Evolutionary conservation across 2,329 filamentous ascomycete genomes (phyloP).

Genomic region (Saccharata proteae): DNA sequence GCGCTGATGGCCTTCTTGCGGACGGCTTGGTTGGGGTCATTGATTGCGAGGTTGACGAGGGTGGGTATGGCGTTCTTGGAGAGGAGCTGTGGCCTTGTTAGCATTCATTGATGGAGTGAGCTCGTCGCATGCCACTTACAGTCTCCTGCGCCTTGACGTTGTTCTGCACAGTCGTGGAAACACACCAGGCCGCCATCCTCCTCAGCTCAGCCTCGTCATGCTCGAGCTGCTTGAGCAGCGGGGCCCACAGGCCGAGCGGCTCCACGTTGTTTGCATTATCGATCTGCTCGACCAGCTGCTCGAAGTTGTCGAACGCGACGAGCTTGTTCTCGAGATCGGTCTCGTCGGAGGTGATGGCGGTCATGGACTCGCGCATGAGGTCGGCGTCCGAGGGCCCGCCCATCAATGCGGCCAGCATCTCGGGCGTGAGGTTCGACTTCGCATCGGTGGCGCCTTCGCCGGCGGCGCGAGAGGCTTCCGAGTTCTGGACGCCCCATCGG

Average conservation of each 20-base stretch:
- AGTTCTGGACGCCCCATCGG: constrained; percentile 64
- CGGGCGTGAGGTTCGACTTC: constrained; percentile 46
- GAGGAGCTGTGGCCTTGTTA: constrained; percentile 32
- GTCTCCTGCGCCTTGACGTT: constrained; percentile 76
- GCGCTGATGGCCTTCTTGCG: constrained; percentile 84
- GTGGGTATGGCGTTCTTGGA: constrained; percentile 54
- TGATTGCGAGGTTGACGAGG: constrained; percentile 53
- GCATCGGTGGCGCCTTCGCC: constrained; percentile 15
- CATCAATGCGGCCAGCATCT: constrained; percentile 61
- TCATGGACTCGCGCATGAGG: constrained; percentile 78
- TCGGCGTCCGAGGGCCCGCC: constrained; percentile 84
- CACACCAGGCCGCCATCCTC: constrained; percentile 84
- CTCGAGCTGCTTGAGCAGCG: constrained; percentile 58
- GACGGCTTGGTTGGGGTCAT: constrained; percentile 49
- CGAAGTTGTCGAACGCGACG: constrained; percentile 86
- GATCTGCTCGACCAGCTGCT: constrained; percentile 80
- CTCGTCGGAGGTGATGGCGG: constrained; percentile 53
- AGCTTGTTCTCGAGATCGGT: constrained; percentile 63
- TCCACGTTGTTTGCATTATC: constrained; percentile 96
- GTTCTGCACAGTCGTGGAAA: constrained; percentile 93
- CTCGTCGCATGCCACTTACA: constrained; percentile 19
- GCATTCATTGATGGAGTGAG: not conserved
- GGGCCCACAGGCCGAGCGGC: constrained; percentile 67
- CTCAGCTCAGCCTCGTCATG: constrained; percentile 61
- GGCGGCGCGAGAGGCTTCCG: constrained; percentile 29